These are phyloP conservation scores for Canariomyces notabilis DNA, from an alignment of 2,329 filamentous ascomycete species.

Conservation along the genomic window DNA sequence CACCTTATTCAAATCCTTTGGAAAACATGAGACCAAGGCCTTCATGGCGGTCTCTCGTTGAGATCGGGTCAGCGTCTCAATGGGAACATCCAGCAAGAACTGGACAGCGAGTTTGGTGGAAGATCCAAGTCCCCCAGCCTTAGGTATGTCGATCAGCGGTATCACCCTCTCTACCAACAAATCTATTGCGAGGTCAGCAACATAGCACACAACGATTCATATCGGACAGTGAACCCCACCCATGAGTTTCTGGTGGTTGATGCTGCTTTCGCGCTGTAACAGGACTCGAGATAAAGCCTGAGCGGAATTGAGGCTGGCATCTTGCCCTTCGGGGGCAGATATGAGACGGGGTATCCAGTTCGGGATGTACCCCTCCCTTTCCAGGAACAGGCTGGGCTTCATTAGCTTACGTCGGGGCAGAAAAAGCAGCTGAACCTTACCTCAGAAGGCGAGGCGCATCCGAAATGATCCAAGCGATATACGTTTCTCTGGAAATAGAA, in stretches of 20 bases:
- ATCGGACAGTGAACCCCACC: constrained; percentile 8
- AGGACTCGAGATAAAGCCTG: constrained; percentile 7
- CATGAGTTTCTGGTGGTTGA: constrained; percentile 18
- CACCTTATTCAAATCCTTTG: constrained; percentile 10
- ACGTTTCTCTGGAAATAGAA: constrained; percentile 10
- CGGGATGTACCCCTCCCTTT: constrained; percentile 13
- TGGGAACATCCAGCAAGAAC: constrained; percentile 19
- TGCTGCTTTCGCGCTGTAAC: constrained; percentile 19
- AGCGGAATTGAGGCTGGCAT: constrained; percentile 5
- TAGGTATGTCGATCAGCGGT: constrained; percentile 20
- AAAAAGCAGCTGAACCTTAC: neutral
- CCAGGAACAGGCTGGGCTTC: constrained; percentile 13
- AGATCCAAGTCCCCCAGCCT: neutral
- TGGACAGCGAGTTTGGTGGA: constrained; percentile 15
- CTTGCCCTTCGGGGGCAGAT: neutral
- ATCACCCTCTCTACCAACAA: constrained; percentile 15
- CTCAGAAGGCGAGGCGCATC: constrained; percentile 16
- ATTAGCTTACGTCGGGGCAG: neutral
- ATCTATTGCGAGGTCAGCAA: constrained; percentile 6
- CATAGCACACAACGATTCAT: too few species aligned
- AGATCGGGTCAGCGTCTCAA: constrained; percentile 13
- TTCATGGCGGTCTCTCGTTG: constrained; percentile 24
- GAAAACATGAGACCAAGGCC: constrained; percentile 14
- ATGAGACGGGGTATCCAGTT: constrained; percentile 11
- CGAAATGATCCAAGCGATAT: constrained; percentile 22